Base-by-base conservation (phyloP, 1,139 yeast species). In the Lodderomyces oxycetoniae region DNA sequence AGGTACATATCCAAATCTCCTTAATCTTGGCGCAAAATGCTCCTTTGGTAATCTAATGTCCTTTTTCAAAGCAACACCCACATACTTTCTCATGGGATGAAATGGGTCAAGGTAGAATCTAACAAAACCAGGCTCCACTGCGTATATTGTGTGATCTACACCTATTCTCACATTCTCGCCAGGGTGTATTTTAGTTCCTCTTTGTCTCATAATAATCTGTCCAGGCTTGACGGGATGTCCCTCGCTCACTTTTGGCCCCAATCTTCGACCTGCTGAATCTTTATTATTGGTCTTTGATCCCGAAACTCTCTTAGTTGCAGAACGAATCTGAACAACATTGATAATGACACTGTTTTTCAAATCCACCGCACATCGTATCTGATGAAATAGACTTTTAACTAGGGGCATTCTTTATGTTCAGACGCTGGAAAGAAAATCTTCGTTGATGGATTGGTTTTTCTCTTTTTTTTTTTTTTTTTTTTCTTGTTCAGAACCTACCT, bases 101-200 rank as follows among this genome's bases (percentile, higher is more conserved):
- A 89, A 89, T n/a, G 98, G 98, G 63, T 91, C 96, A 44, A 79
- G 67, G 58, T 91, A 91, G 61, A 77, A 91, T 45, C 94, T 75
- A 32, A 91, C 96, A 56, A 68, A 88, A 16, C 98, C 98, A 2
- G 96, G 96, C 53, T 91, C 97, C 30, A 71, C 55, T 2, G 98
- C 96, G 61, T 71, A 88, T 25, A 91, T 75, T 3, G 98, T 91
- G 56, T 89, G 97, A 57, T 91, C 98, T 47, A 77, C 80, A 44
- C 99, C 98, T 44, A 91, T 84, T 13, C 84, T 86, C 21, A 78
- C 81, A 48, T 91, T 89, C 46, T 85, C 95, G 29, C 99, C 99
- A 0, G 98, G 97, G 52, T 79, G 94, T 55, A 89, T 84, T 50
- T 77, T 81, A n/a, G 98, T 88, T 52, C 99, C 99, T 56, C 97